These are phyloP conservation scores for Phytomonas sp. DNA, from an alignment of 208 protist species.

Conservation along the genomic window DNA sequence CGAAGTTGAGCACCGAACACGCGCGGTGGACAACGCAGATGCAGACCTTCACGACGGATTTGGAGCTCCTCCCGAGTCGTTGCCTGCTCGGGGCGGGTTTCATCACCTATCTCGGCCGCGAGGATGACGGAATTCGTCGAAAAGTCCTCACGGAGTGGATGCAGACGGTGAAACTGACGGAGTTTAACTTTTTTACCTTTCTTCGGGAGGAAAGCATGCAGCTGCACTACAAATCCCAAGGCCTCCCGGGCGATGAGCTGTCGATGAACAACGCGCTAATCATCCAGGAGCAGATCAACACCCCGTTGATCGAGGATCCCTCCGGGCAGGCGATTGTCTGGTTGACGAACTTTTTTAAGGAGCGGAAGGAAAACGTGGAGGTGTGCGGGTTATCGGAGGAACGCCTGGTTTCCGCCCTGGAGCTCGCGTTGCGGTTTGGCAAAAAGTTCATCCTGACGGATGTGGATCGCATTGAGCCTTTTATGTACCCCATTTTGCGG, in stretches of 20 bases:
- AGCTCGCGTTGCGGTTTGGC: slow-evolving; percentile 97
- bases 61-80: slow-evolving; percentile 70
- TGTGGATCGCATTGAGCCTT: slow-evolving; percentile 93
- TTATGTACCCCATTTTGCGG: slow-evolving; percentile 94
- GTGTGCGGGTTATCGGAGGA: slow-evolving; percentile 88
- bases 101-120: slow-evolving; percentile 91
- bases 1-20: slow-evolving; percentile 93
- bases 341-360: slow-evolving; percentile 87
- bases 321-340: slow-evolving; percentile 88
- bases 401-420: slow-evolving; percentile 91
- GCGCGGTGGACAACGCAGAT: slow-evolving; percentile 91
- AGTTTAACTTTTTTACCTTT: slow-evolving; percentile 92
- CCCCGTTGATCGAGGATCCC: slow-evolving; percentile 96
- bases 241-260: slow-evolving; percentile 93
- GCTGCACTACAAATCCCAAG: slow-evolving; percentile 94
- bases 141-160: slow-evolving; percentile 75
- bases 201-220: slow-evolving; percentile 92
- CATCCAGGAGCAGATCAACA: slow-evolving; percentile 86
- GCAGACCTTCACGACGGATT: slow-evolving; percentile 53
- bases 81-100: slow-evolving; percentile 88
- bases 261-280: slow-evolving; percentile 97
- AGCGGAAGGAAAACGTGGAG: slow-evolving; percentile 69
- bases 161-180: slow-evolving; percentile 52
- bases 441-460: slow-evolving; percentile 97
- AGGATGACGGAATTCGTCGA: slow-evolving; percentile 82